These are phyloP conservation scores for Discostella stelligera DNA, from an alignment of 352 stramenopile genomes.

Conservation along the genomic window DNA sequence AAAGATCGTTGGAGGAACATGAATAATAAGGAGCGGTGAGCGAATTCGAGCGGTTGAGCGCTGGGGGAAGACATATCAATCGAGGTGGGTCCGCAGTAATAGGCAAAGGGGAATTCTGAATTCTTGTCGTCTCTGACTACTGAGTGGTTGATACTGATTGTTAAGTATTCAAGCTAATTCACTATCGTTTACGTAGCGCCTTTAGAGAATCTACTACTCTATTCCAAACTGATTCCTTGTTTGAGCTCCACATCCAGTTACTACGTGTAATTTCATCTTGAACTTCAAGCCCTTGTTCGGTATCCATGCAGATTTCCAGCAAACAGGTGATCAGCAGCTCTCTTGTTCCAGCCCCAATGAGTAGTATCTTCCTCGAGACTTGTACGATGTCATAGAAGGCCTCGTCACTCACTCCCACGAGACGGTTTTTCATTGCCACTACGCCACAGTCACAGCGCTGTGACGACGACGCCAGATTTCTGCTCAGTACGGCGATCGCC, in stretches of 20 bases:
- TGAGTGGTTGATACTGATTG: not conserved
- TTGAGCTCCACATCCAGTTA: conserved; percentile 23
- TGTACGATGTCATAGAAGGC: conserved; percentile 51
- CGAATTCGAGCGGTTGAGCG: not conserved
- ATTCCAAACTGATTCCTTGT: conserved; percentile 19
- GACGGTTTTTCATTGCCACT: conserved; percentile 51
- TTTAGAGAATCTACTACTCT: conserved; percentile 25
- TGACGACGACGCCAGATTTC: conserved; percentile 50
- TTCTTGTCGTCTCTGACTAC: not conserved
- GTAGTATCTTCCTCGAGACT: conserved; percentile 36
- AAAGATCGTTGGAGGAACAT: conserved; percentile 62
- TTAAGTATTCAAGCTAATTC: not conserved
- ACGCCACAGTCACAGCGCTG: conserved; percentile 56
- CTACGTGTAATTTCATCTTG: conserved; percentile 20
- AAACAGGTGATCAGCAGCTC: conserved; percentile 33
- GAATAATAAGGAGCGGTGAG: conserved; percentile 20
- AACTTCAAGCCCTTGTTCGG: conserved; percentile 2
- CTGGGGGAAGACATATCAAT: not conserved
- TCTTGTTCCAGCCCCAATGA: conserved; percentile 28
- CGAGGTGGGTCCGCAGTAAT: not conserved
- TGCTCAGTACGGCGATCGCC: conserved; percentile 32
- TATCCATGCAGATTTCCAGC: conserved; percentile 33
- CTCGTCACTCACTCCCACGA: conserved; percentile 31
- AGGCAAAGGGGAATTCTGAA: not conserved
- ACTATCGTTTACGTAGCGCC: not conserved